Percentiles rank a stretch among this genome's conserved stretches.
Conservation (phyloP, 768 basidiomycete genomes). For the Chalciporus sphaerocephalus region DNA sequence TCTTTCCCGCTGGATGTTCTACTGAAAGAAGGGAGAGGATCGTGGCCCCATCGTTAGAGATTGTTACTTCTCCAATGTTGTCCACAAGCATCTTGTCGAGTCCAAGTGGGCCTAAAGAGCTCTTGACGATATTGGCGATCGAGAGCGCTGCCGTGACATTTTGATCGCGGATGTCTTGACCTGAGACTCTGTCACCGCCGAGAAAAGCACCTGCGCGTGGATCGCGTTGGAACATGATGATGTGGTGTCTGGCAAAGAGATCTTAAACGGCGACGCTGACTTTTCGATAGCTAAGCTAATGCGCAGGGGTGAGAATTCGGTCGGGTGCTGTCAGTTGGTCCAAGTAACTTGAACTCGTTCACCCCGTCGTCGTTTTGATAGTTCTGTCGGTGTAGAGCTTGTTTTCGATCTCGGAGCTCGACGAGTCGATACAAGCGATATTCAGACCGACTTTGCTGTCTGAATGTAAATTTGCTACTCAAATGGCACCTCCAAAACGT, state of each 20-base stretch:
- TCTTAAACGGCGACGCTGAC: no score
- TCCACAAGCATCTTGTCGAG: slow-evolving; percentile 98
- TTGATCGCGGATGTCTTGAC: slow-evolving; percentile 94
- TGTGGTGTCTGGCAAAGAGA: background rate
- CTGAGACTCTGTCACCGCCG: slow-evolving; percentile 89
- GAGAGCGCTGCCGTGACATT: slow-evolving; percentile 96
- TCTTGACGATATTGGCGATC: slow-evolving; percentile 97
- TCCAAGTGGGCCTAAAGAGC: slow-evolving; percentile 90
- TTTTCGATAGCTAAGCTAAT: background rate
- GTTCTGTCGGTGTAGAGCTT: no score
- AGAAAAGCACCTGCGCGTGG: slow-evolving; percentile 88
- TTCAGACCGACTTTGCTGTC: background rate
- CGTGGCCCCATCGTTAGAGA: slow-evolving; percentile 99
- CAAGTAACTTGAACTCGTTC: no score
- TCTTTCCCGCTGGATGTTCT: slow-evolving; percentile 94
- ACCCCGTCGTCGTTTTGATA: no score
- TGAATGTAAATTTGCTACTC: slow-evolving; percentile 21
- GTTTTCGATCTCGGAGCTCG: no score
- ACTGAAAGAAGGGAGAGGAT: slow-evolving; percentile 91
- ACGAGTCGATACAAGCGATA: no score
- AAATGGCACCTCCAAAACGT: slow-evolving; percentile 50
- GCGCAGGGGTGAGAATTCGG: background rate
- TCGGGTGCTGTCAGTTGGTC: slow-evolving; percentile 11
- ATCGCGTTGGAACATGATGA: slow-evolving; percentile 82
- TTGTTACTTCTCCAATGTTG: slow-evolving; percentile 98